Percentiles rank a stretch among this genome's conserved stretches.
Evolutionary conservation across 768 basidiomycete genomes (phyloP).

Genomic region (Tulasnella calospora): DNA sequence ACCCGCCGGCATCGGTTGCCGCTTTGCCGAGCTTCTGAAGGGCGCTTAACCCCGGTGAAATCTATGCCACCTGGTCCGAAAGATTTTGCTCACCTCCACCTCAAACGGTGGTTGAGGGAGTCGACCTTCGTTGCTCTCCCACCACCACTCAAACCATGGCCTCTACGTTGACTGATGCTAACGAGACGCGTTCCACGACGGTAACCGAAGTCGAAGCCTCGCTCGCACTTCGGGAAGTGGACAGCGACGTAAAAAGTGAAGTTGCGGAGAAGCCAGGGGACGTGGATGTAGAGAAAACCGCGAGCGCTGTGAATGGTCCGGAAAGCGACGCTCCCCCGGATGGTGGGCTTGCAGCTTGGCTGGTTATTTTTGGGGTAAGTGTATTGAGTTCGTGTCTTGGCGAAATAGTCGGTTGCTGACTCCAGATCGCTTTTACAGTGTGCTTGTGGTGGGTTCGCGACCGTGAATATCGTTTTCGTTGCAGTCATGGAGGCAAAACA

Average conservation of each 20-base stretch:
- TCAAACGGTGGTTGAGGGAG: not conserved
- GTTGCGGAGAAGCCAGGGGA: not conserved
- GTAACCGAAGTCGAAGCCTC: not conserved
- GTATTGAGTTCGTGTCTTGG: not conserved
- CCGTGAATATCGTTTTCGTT: not conserved
- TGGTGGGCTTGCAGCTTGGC: constrained; percentile 19
- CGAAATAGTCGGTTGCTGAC: not conserved
- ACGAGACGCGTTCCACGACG: not conserved
- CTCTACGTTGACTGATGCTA: not conserved
- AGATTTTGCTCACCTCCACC: not conserved
- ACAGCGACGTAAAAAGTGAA: not conserved
- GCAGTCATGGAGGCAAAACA: not conserved
- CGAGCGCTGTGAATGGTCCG: not conserved
- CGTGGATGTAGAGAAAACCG: not conserved
- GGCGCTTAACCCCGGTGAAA: not conserved
- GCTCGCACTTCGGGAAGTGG: not conserved
- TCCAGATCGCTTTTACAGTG: not conserved
- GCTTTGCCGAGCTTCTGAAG: not conserved
- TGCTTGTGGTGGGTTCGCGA: constrained; percentile 14
- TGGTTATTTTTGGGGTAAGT: constrained; percentile 19
- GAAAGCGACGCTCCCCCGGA: not conserved
- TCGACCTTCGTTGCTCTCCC: not conserved
- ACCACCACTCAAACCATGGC: not conserved
- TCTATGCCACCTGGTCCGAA: not conserved
- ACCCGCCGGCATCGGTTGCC: not conserved